Evolutionary conservation across 2,329 filamentous ascomycete genomes (phyloP), one percentile per base, ranked within the genome.

Genomic region (Pyricularia grisea): DNA sequence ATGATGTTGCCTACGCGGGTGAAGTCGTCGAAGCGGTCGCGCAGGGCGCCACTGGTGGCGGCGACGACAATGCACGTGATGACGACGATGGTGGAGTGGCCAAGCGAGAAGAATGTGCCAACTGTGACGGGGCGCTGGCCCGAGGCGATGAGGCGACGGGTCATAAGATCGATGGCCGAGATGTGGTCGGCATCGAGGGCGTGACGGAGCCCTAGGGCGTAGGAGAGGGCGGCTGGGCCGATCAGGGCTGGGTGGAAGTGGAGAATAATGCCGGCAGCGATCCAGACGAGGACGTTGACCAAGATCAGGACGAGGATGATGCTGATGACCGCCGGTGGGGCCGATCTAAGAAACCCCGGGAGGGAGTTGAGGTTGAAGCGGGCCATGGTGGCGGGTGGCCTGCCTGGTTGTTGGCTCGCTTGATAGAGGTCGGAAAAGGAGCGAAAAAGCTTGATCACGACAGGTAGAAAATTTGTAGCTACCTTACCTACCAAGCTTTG

Each of bases 161-260:
- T 98, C 90, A 96, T 97, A 50, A 98, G 86, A 79, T 98, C 94
- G 74, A 98, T 99, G 72, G 94, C 94, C 74, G 80, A 80, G 75
- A 86, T 87, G 78, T 98, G 95, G 79, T 98, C 94, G 20, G 94
- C 95, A 76, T 98, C 95, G 65, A 98, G 87, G 20, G 94, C 94
- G 82, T 98, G 94, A 61, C 94, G 90, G 12, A 98, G 85, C 2
- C 94, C 94, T 12, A 98, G 86, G 0, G 92, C 92, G 78, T 96
- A 98, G 30, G 94, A 90, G 0, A 98, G 86, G 1, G 94, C 88
- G 1, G 93, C 92, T 2, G 93, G 90, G 1, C 91, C 91, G 67
- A 94, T 87, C 71, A 97, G 85, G 0, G 83, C 80, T 0, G 86
- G 82, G 76, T 87, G 80, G 73, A 81, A 83, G 72, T 80, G 81